Conservation (phyloP, 805 yeast species). For the Phaffomyces antillensis region DNA sequence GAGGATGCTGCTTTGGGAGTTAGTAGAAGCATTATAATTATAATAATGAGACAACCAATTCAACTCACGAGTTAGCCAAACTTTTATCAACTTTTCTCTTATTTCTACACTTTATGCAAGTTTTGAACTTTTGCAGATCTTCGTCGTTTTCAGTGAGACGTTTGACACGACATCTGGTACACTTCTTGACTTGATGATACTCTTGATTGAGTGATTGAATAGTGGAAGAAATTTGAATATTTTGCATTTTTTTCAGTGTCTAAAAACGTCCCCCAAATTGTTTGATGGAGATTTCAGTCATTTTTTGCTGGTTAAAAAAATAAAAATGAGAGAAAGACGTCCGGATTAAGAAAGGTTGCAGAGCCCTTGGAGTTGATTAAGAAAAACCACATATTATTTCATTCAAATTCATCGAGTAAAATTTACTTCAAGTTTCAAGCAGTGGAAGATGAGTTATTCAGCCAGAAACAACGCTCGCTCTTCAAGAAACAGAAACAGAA, state of each 20-base stretch:
- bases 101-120: conserved; percentile 33
- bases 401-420: no score
- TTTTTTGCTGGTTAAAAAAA: no score
- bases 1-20: background rate
- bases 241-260: background rate
- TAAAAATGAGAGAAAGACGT: no score
- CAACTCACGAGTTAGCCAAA: conserved; percentile 6
- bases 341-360: background rate
- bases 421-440: background rate
- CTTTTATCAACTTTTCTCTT: conserved; percentile 30
- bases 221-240: background rate
- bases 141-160: conserved; percentile 28
- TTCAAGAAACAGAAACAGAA: conserved; percentile 9
- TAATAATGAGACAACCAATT: no score
- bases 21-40: background rate
- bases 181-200: conserved; percentile 23
- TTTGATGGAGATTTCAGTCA: no score
- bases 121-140: conserved; percentile 32
- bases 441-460: background rate
- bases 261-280: no score
- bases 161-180: conserved; percentile 38
- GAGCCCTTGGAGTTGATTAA: no score
- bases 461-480: background rate
- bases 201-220: background rate
- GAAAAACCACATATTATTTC: no score